Evolutionary conservation across 306 rosid genomes (phyloP), one percentile per base, ranked within the genome.

Genomic region (Cyamopsis tetragonoloba): DNA sequence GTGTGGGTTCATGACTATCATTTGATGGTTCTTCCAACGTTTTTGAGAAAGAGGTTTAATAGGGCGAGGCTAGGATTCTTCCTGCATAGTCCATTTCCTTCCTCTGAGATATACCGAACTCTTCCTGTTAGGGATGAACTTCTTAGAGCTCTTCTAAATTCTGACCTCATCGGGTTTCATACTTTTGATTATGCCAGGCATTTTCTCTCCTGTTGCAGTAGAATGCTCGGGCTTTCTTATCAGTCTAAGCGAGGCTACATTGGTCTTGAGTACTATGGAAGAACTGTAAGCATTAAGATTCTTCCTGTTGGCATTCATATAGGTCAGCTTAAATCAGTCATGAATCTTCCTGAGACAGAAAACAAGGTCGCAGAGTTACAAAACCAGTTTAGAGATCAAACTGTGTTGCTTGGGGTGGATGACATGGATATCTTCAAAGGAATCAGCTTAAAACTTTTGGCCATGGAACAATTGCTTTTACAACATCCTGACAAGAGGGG

Each of bases 1-100:
- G 81, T 91, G 37, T 91, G 97, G 97, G 89, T 91, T 75, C 97
- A 91, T 80, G 97, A 91, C 59, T 91, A 91, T 82, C 97, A 91
- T 74, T 62, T 91, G 85, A 88, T 91, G 97, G 91, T 91, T 64
- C 81, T 91, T 74, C 95, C 97, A 18, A 91, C 97, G n/a, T 88
- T 91, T 76, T 75, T 91, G 82, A 84, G 97, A 68, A 77, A 77
- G 77, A 77, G 81, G 41, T 77, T 70, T 46, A 77, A 77, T 6
- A 64, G 81, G 81, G 77, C 38, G 35, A 70, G 81, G 72, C 77
- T 77, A 18, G 81, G 81, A 64, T 77, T 54, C 77, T 77, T 77
- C 69, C 81, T 77, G 56, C 81, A 77, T 5, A 77, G 81, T 55
- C 81, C 81, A 14, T 77, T 77, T 51, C 81, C 81, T 46, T 77